Conservation (phyloP, 1,284 basidiomycete species). For the Papiliotrema laurentii region DNA sequence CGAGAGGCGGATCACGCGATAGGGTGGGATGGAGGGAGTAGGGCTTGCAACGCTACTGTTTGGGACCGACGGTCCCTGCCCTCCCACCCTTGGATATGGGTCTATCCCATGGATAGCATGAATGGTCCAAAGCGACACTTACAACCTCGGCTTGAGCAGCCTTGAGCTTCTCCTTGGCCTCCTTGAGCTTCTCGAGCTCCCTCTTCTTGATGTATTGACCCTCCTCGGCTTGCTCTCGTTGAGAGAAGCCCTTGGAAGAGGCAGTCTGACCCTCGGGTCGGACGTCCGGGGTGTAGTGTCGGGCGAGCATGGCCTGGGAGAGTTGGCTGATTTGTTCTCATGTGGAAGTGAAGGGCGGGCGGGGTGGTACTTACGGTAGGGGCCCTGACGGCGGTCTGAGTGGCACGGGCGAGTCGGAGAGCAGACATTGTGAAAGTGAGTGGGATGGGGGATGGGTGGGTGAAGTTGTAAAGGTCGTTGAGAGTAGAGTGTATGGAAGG, state of each 20-base stretch:
- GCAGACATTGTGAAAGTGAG: constrained; percentile 1
- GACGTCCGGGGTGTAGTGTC: constrained; percentile 36
- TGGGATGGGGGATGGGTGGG: neutral
- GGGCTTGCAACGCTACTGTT: too few relatives aligned
- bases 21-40: too few relatives aligned
- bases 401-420: constrained; percentile 5
- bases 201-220: constrained; percentile 40
- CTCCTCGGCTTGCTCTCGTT: constrained; percentile 45
- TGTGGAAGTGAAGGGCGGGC: neutral
- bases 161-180: constrained; percentile 24
- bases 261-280: constrained; percentile 39
- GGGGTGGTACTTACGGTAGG: constrained; percentile 18
- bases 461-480: neutral
- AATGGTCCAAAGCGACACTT: constrained; percentile 19
- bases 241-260: constrained; percentile 34
- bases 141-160: constrained; percentile 39
- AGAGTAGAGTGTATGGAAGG: neutral
- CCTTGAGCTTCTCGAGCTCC: constrained; percentile 32
- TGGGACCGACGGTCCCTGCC: too few relatives aligned
- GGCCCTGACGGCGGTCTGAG: constrained; percentile 15
- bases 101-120: too few relatives aligned
- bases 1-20: too few relatives aligned
- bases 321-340: neutral
- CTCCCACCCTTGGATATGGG: too few relatives aligned
- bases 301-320: constrained; percentile 26